A percentile compares a stretch with the other conserved stretches of the same genome.
These are phyloP conservation scores for Trypanosoma mega DNA, from an alignment of 208 protist species.

Conservation along the genomic window DNA sequence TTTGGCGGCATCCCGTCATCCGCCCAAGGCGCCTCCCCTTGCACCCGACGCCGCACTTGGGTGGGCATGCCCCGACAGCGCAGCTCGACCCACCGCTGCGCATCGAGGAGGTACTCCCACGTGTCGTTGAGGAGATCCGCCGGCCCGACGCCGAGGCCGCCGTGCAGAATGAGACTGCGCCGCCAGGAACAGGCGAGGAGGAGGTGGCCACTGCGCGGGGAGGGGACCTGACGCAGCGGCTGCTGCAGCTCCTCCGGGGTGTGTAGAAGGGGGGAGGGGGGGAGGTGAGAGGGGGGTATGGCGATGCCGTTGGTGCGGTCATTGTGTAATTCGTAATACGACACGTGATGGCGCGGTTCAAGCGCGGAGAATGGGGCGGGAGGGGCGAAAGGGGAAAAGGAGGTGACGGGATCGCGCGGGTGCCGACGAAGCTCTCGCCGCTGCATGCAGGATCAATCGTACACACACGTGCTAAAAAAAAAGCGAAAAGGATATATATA, in stretches of 20 bases:
- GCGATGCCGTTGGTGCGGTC: neutral
- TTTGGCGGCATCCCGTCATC: conserved; percentile 32
- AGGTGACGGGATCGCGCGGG: too few species aligned
- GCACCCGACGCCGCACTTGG: neutral
- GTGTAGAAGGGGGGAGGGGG: conserved; percentile 17
- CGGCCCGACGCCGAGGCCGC: conserved; percentile 35
- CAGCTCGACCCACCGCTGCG: conserved; percentile 43
- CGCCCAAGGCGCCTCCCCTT: neutral
- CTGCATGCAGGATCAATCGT: too few species aligned
- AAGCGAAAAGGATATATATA: too few species aligned
- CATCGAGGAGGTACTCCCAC: conserved; percentile 46
- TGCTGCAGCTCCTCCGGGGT: conserved; percentile 22
- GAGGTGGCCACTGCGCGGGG: conserved; percentile 53
- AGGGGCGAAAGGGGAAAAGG: too few species aligned
- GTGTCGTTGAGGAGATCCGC: conserved; percentile 48
- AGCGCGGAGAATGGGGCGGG: too few species aligned
- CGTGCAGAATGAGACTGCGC: conserved; percentile 49
- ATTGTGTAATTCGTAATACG: neutral
- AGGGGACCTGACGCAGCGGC: conserved; percentile 29
- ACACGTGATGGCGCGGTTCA: too few species aligned
- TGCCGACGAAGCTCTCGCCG: too few species aligned
- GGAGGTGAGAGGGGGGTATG: neutral
- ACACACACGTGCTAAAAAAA: too few species aligned
- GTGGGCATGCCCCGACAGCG: conserved; percentile 16
- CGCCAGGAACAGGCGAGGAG: conserved; percentile 33